A percentile compares a stretch with the other conserved stretches of the same genome.
Conservation (phyloP, 345 rosid species). For the Syzygium jambos region DNA sequence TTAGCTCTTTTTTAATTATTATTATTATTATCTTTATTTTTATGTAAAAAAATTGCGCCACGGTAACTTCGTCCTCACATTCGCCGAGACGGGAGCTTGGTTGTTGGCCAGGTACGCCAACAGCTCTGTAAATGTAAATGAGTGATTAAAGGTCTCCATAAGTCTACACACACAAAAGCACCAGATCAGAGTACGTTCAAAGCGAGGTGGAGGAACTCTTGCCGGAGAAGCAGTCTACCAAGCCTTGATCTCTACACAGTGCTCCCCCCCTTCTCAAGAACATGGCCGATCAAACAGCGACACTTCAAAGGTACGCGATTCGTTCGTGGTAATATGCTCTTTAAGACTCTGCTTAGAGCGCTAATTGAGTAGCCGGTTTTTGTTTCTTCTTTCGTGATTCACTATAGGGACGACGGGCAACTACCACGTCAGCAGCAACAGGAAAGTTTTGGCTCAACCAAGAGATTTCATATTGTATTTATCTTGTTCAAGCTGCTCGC, state of each 20-base stretch:
- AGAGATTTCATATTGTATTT: fast-evolving
- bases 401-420: background rate
- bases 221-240: background rate
- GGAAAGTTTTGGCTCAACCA: background rate
- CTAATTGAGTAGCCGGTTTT: no score
- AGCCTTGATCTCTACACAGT: background rate
- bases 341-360: fast-evolving
- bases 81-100: no score
- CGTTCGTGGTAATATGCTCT: background rate
- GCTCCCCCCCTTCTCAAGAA: background rate
- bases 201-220: background rate
- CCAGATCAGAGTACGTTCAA: background rate
- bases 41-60: no score
- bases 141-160: no score
- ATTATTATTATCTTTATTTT: no score
- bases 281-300: background rate
- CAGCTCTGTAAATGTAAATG: no score
- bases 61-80: no score
- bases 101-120: no score
- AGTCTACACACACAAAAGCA: background rate
- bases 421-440: background rate
- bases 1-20: no score
- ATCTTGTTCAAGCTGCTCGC: fast-evolving
- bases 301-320: background rate
- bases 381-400: no score